A percentile compares a stretch with the other conserved stretches of the same genome.
Conservation (phyloP, 2,329 filamentous ascomycete species). For the Aspergillus intermedius region DNA sequence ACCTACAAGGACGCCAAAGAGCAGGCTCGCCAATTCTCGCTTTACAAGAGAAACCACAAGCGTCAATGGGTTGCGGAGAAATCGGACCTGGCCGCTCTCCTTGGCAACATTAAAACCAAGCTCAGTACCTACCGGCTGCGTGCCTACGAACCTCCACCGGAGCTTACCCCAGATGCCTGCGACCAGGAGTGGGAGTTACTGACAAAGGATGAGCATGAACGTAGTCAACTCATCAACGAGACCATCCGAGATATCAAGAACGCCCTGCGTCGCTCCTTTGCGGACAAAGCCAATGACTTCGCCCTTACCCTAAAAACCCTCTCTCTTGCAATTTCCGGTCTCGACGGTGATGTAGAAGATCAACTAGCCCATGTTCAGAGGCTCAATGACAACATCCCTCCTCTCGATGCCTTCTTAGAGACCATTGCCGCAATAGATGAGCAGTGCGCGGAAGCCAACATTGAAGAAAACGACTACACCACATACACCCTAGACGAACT, state of each 20-base stretch:
- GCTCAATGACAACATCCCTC: constrained; percentile 76
- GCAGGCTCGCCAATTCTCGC: constrained; percentile 72
- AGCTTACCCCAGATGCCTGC: constrained; percentile 73
- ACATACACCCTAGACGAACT: constrained; percentile 98
- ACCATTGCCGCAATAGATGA: constrained; percentile 79
- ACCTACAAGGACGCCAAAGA: constrained; percentile 89
- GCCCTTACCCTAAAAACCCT: constrained; percentile 91
- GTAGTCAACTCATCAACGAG: constrained; percentile 93
- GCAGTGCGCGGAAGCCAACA: constrained; percentile 92
- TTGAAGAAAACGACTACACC: constrained; percentile 99
- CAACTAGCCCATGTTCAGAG: constrained; percentile 81
- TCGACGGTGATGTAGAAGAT: constrained; percentile 95
- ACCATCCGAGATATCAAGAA: constrained; percentile 99
- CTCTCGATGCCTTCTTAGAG: constrained; percentile 83
- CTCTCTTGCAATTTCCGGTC: constrained; percentile 88
- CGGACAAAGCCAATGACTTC: constrained; percentile 97
- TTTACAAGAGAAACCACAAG: constrained; percentile 88
- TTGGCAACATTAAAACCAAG: constrained; percentile 99
- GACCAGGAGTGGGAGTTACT: constrained; percentile 76
- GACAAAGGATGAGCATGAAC: constrained; percentile 75
- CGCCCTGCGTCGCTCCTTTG: constrained; percentile 81
- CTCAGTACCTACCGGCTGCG: constrained; percentile 87
- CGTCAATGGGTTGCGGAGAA: constrained; percentile 96
- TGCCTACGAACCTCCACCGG: constrained; percentile 81
- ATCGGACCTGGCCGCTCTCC: constrained; percentile 82